phyloP scores from a whole-genome alignment of 305 asterid species.

The Stenogyne calaminthoides region DNA sequence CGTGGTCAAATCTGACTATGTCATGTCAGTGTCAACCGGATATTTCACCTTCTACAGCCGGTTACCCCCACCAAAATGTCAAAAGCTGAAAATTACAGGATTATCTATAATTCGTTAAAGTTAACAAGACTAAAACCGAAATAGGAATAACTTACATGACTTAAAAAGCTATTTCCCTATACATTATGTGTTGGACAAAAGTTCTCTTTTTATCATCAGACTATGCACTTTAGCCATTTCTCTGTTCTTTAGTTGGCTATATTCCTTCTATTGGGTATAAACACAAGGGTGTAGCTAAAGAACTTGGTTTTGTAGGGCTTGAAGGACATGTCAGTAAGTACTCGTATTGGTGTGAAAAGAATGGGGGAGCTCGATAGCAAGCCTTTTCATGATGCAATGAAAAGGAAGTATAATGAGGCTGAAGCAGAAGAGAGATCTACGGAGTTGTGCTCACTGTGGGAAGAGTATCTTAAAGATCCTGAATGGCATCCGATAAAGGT shows the following conservation, averaged over 20 bases:
- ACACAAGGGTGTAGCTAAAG: conserved; percentile 26
- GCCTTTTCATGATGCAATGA: conserved; percentile 88
- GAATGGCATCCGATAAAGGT: conserved; percentile 94
- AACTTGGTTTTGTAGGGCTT: conserved; percentile 56
- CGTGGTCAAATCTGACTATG: no score
- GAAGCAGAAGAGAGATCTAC: conserved; percentile 88
- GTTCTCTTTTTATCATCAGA: conserved; percentile 13
- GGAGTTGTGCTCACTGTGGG: conserved; percentile 90
- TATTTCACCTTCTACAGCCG: no score
- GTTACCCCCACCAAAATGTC: no score
- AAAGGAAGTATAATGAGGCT: conserved; percentile 63
- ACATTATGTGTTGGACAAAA: conserved; percentile 4
- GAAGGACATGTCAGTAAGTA: conserved; percentile 56
- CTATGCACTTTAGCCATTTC: conserved; percentile 16
- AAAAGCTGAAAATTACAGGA: no score
- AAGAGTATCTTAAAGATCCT: conserved; percentile 97
- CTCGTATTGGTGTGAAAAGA: conserved; percentile 73
- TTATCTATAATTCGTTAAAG: no score
- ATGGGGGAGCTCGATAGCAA: conserved; percentile 91
- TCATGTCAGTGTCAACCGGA: no score
- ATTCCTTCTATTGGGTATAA: conserved; percentile 3
- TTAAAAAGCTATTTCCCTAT: neutral
- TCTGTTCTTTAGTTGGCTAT: conserved; percentile 16
- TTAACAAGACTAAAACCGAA: no score
- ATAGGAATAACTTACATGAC: no score